phyloP scores from a whole-genome alignment of 768 basidiomycete species.

The Lactarius sp. region DNA sequence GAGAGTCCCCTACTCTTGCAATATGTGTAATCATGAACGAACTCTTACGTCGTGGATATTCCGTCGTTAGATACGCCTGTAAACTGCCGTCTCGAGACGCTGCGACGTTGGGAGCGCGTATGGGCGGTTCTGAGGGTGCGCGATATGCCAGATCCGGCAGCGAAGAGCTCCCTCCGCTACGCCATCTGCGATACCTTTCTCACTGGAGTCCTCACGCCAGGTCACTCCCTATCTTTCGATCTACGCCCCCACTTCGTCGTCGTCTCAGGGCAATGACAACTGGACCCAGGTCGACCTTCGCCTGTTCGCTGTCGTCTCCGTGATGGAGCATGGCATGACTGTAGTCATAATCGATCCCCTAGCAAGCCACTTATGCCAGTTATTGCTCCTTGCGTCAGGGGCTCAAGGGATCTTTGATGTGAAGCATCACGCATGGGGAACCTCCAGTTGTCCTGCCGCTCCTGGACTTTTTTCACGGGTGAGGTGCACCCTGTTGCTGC shows the following conservation, averaged over 20 bases:
- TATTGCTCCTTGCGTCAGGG: neutral
- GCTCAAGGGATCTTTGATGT: neutral
- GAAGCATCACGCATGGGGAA: neutral
- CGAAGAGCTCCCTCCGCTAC: neutral
- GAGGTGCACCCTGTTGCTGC: neutral
- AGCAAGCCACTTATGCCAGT: neutral
- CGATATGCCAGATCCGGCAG: neutral
- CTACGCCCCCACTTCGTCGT: too few relatives aligned
- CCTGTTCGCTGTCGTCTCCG: neutral
- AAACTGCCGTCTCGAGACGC: neutral
- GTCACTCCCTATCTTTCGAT: neutral
- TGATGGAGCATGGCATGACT: neutral
- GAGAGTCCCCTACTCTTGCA: neutral
- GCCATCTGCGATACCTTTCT: neutral
- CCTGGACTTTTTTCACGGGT: neutral
- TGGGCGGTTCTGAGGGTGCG: neutral
- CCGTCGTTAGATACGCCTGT: neutral
- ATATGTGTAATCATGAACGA: neutral
- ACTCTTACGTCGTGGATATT: neutral
- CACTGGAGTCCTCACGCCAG: neutral
- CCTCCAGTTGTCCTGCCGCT: neutral
- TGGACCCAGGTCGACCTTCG: neutral
- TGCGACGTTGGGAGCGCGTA: neutral
- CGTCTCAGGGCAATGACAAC: neutral
- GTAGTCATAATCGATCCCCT: neutral